Evolutionary conservation across 1,139 yeast species (phyloP), one percentile per base, ranked within the genome.

Genomic region (Candida sp.): DNA sequence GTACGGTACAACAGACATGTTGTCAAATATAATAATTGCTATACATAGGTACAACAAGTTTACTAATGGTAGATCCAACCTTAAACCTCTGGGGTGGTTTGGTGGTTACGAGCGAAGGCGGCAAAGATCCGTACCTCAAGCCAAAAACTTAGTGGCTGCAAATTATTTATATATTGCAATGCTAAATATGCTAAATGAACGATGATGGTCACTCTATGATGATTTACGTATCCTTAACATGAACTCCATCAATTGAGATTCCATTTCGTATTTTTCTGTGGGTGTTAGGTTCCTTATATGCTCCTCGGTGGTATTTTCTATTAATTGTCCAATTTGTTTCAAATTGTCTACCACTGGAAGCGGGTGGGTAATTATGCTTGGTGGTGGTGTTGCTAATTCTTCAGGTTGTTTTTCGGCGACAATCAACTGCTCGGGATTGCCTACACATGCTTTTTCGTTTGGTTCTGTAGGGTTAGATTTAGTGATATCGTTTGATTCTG

Each of bases 1-100:
- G 51, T 71, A 73, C 1, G 76, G 73, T 19, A 73, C 70, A 22
- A 70, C 60, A 5, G 75, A 70, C 75, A 70, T 70, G 36, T 21
- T 29, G 39, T 11, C 32, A 11, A 27, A 35, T 39, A 21, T 29
- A 36, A 21, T 22, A 9, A 33, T 33, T 4, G 21, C 9, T 19
- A 29, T 30, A 29, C 8, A 38, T 23, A 29, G 12, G 29, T 25
- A 25, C 19, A 15, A 15, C 19, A 15, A 15, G 19, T 15, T 15
- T 15, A 15, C 19, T 15, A 15, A 15, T 15, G 19, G 19, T 15
- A 15, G 19, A 15, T 15, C 19, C 19, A 15, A 19, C 12, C 19
- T 35, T 22, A 22, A 36, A 11, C 30, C 32, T 34, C 5, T 12
- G n/a, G 11, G 19, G 36, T 21, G 30, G 15, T 9, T 32, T 12